Conservation (phyloP, 2,329 filamentous ascomycete genomes). For the Epichloe coenophiala region DNA sequence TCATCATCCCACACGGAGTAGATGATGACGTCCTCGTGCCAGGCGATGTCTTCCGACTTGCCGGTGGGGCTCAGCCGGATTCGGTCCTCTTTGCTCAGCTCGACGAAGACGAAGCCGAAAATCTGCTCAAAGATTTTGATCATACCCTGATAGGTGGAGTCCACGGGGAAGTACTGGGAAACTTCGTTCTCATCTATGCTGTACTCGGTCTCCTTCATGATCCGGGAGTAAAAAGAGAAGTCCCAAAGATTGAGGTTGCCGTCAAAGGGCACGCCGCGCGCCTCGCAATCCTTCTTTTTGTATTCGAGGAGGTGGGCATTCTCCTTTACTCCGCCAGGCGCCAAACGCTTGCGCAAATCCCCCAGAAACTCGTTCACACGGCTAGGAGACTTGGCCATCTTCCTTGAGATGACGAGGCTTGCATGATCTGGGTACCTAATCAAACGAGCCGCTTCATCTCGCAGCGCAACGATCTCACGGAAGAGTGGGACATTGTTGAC, state of each 20-base stretch:
- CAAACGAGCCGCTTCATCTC: constrained; percentile 65
- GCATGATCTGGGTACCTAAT: constrained; percentile 69
- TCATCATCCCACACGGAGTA: constrained; percentile 76
- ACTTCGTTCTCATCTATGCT: constrained; percentile 68
- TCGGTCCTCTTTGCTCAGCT: constrained; percentile 54
- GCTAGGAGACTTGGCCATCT: constrained; percentile 70
- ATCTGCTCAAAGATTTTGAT: constrained; percentile 71
- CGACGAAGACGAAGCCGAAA: constrained; percentile 66
- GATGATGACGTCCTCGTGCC: constrained; percentile 73
- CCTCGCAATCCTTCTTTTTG: constrained; percentile 56
- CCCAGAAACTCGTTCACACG: constrained; percentile 61
- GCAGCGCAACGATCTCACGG: constrained; percentile 58
- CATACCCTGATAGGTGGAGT: constrained; percentile 63
- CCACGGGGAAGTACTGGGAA: constrained; percentile 71
- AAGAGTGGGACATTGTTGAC: constrained; percentile 62
- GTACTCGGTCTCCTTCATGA: constrained; percentile 71
- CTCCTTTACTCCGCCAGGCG: constrained; percentile 58
- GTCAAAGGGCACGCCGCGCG: constrained; percentile 45
- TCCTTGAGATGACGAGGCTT: constrained; percentile 62
- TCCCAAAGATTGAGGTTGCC: constrained; percentile 75
- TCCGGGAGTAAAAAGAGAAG: constrained; percentile 62
- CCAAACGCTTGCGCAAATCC: constrained; percentile 54
- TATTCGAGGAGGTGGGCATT: constrained; percentile 55
- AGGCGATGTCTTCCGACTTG: constrained; percentile 58
- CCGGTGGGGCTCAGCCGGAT: constrained; percentile 51